Evolutionary conservation across 495 filamentous ascomycete species (phyloP), one percentile per base, ranked within the genome.

Genomic region (Talaromyces borbonicus): DNA sequence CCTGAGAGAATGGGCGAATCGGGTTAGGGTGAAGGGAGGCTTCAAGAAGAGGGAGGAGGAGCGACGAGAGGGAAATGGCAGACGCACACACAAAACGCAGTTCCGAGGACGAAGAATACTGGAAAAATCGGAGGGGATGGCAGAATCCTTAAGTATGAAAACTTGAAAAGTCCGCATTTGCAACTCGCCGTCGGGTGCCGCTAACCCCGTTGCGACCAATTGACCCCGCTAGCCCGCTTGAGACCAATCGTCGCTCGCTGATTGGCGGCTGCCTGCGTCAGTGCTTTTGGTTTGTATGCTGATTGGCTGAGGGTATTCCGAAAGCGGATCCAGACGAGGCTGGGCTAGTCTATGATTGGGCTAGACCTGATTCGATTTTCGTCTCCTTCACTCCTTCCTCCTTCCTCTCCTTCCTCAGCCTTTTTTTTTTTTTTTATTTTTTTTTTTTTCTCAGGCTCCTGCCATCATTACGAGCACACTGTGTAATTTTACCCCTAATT

Each of bases 81-180:
- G 51, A 53, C 51, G 48, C 52, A 23, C 46, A 20, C 46, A 33
- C 50, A 51, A 56, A 55, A 52, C 48, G 57, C 53, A 58, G 55
- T 52, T 58, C 57, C 60, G 39, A 63, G 56, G 60, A 61, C 56
- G 52, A 63, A 46, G 22, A 56, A 62, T 57, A 56, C 56, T 59
- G 61, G 65, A 59, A 65, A 64, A 66, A 58, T 57, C 61, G 60
- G 63, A 63, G 65, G 61, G 66, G 66, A 62, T 60, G 63, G 58
- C 59, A 65, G 64, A 69, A 67, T 67, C 58, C 68, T 72, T 72
- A 72, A 72, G 67, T 72, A 72, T 66, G 59, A 63, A 61, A n/a
- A n/a, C n/a, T n/a, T n/a, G n/a, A n/a, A n/a, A n/a, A 57, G 60
- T 53, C 54, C 61, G 57, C 55, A 55, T 66, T n/a, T 59, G 62